Evolutionary conservation across 805 yeast genomes (phyloP), one percentile per base, ranked within the genome.

Genomic region (Clavispora carvajalis): DNA sequence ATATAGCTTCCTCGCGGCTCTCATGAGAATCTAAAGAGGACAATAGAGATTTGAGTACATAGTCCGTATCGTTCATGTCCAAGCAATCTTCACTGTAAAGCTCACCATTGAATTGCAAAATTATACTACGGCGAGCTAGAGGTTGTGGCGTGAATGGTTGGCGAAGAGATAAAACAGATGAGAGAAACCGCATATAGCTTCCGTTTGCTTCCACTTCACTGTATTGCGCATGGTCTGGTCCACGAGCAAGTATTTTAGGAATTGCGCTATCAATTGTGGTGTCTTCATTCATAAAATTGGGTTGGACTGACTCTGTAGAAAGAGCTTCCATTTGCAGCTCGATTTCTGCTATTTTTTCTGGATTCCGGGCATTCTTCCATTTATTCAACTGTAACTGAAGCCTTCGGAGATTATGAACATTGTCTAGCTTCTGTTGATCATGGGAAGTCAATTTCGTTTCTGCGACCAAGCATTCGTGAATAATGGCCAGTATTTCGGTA

Each of bases 91-190:
- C 49, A 47, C 82, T 82, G 59, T 93, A 93, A 9, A 93, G 61
- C 53, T 93, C 97, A 0, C 99, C 99, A 58, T 95, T 93, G 62
- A 84, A 91, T 55, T 88, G 95, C 7, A 95, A 55, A 0, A 50
- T 66, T 48, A 34, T 54, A 3, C 62, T 47, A 3, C 51, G 57
- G 9, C 42, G 51, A 7, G 46, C 48, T 3, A 79, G 47, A 0
- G 98, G 96, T 59, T 93, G 99, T 22, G 62, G 49, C 0, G 86
- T 79, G 51, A 85, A 76, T 0, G 98, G 98, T 16, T 75, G 73
- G 42, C 99, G 69, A 31, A 93, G 62, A 0, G 95, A 82, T 13
- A 93, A 67, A 0, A 93, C 87, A 0, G 97, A 84, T 0, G 93
- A 82, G 44, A 73, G 74, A 4, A 66, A 41, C 55, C 76, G 69